Evolutionary conservation across 805 yeast species (phyloP).

Genomic region (Wickerhamomyces strasburgensis): DNA sequence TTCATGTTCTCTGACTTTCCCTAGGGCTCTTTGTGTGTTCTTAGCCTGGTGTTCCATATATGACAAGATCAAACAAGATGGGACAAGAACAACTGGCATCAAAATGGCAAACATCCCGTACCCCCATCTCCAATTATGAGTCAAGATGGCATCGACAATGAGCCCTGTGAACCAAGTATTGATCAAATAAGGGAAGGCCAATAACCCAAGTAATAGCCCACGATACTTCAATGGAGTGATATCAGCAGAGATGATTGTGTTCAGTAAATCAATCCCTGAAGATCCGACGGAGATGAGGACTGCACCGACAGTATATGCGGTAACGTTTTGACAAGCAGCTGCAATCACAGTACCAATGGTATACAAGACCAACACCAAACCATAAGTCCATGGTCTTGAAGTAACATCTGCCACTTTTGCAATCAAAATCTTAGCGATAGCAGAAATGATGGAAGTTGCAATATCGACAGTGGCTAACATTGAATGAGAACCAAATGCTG

Average conservation of each 20-base stretch:
- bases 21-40: constrained; percentile 11
- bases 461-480: constrained; percentile 35
- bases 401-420: constrained; percentile 38
- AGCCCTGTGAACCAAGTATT: constrained; percentile 41
- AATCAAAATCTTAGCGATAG: constrained; percentile 34
- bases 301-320: constrained; percentile 33
- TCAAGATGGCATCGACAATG: constrained; percentile 29
- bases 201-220: constrained; percentile 31
- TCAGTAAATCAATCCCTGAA: constrained; percentile 32
- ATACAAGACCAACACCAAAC: constrained; percentile 28
- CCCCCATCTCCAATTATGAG: constrained; percentile 47
- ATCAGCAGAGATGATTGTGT: constrained; percentile 32
- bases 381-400: constrained; percentile 36
- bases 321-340: constrained; percentile 32
- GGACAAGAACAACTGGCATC: constrained; percentile 35
- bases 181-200: constrained; percentile 36
- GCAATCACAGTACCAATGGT: constrained; percentile 33
- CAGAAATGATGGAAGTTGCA: constrained; percentile 34
- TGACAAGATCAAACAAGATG: constrained; percentile 30
- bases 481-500: constrained; percentile 35
- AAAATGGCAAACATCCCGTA: constrained; percentile 46
- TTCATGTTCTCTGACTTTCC: constrained; percentile 9
- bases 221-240: constrained; percentile 36
- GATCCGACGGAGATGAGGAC: constrained; percentile 34
- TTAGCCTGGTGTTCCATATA: constrained; percentile 31